These are phyloP conservation scores for Oleoguttula mirabilis DNA, from an alignment of 495 filamentous ascomycete genomes.

Conservation along the genomic window DNA sequence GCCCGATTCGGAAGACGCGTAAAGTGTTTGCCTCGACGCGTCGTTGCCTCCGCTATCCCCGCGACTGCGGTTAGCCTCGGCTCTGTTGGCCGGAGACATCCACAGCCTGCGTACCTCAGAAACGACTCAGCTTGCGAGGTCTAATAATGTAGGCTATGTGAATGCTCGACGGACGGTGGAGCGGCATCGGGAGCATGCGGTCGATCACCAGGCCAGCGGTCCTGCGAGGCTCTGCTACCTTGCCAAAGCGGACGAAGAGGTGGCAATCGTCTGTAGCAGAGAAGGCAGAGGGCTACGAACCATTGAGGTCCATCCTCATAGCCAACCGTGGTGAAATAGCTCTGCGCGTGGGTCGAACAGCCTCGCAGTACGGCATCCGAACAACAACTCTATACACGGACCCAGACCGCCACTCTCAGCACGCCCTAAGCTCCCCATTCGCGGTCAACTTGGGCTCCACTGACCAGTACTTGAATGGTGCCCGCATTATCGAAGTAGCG, in stretches of 20 bases:
- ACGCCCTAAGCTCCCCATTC: constrained; percentile 73
- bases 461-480: constrained; percentile 80
- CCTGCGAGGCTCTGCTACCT: background rate
- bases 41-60: too few relatives aligned
- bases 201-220: background rate
- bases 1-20: constrained; percentile 2
- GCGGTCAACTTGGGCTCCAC: constrained; percentile 71
- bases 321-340: constrained; percentile 97
- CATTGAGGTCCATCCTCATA: constrained; percentile 69
- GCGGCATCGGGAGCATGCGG: background rate
- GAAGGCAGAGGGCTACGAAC: background rate
- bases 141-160: too few relatives aligned
- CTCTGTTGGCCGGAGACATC: too few relatives aligned
- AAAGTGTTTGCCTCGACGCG: too few relatives aligned
- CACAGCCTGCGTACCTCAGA: too few relatives aligned
- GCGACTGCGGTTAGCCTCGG: too few relatives aligned
- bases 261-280: constrained; percentile 11
- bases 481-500: constrained; percentile 78
- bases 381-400: constrained; percentile 94
- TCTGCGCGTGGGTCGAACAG: constrained; percentile 77
- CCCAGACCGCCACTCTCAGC: constrained; percentile 74
- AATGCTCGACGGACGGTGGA: too few relatives aligned
- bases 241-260: constrained; percentile 2
- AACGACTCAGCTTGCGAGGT: too few relatives aligned
- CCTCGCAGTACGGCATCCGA: constrained; percentile 74